Evolutionary conservation across 2,329 filamentous ascomycete species (phyloP), one percentile per base, ranked within the genome.

Genomic region (Exophiala sideris): DNA sequence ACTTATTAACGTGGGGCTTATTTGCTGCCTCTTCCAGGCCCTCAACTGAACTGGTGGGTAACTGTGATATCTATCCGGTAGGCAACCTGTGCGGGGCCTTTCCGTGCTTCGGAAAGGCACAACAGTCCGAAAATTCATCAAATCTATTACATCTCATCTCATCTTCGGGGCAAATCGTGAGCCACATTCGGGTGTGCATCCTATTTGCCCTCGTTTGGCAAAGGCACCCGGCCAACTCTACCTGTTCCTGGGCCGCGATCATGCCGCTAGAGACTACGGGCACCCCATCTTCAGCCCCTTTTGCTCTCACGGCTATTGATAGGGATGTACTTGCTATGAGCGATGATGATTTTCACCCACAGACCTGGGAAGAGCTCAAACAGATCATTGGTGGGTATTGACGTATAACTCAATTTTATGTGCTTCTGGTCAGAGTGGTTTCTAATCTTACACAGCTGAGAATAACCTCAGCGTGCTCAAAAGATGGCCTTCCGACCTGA

Each of bases 401-500:
- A 32, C 20, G 33, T 34, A 20, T 11, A 35, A 24, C 45, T 35
- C 24, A 21, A 21, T 48, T 48, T 16, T 42, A 16, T 36, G n/a
- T 52, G 45, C 53, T 24, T 47, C 51, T 20, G 49, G 45, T 55
- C 45, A 46, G 45, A 12, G 11, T 42, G 36, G 39, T 24, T 6
- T 16, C 45, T 48, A 29, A 44, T n/a, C 7, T 29, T 4, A 42
- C 40, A 52, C 61, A 77, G 71, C 71, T 14, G 70, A 72, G 35
- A 79, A 82, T 63, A 73, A 76, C 54, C 79, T 85, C 51, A 76
- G 78, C 56, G 69, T 76, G 33, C 71, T 85, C 9, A 82, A 80
- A 64, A 79, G 83, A 60, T 78, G 76, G 66, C 83, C 83, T 18
- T 82, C 79, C 57, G 77, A 82, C 60, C 71, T 84, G 12, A 73